phyloP scores from a whole-genome alignment of 768 basidiomycete genomes.

The Tulasnella sp. region DNA sequence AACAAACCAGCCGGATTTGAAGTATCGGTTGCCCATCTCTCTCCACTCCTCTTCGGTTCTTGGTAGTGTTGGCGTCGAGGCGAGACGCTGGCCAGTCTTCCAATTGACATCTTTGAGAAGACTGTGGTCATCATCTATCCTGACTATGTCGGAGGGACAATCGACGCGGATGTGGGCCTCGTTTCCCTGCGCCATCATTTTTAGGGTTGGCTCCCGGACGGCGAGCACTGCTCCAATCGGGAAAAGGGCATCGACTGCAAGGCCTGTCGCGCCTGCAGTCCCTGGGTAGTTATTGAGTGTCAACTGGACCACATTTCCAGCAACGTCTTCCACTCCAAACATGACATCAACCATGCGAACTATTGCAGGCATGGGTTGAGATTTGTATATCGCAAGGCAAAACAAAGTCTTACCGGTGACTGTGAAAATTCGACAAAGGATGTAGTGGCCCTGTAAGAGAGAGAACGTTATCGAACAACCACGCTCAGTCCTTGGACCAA shows the following conservation, averaged over 20 bases:
- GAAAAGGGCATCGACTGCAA: conserved; percentile 19
- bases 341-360: conserved; percentile 6
- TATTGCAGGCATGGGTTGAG: not conserved
- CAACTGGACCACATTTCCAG: not conserved
- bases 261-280: not conserved
- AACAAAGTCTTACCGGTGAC: not conserved
- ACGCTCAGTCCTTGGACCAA: not conserved
- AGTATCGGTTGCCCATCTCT: conserved; percentile 14
- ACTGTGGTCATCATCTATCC: not conserved
- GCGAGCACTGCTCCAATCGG: conserved; percentile 17
- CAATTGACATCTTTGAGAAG: conserved; percentile 3
- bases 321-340: conserved; percentile 5
- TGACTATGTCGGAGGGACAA: conserved; percentile 16
- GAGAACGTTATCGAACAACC: not conserved
- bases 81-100: not conserved
- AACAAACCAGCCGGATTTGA: conserved; percentile 7
- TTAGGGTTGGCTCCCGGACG: conserved; percentile 20
- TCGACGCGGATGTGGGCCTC: conserved; percentile 17
- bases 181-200: not conserved
- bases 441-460: not conserved
- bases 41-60: conserved; percentile 1
- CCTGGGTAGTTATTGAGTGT: conserved; percentile 13
- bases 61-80: not conserved
- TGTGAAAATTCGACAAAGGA: conserved; percentile 3
- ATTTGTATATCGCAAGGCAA: too few relatives aligned